A percentile compares a stretch with the other conserved stretches of the same genome.
These are phyloP conservation scores for Thelonectria rubi DNA, from an alignment of 2,329 filamentous ascomycete genomes.

Conservation along the genomic window DNA sequence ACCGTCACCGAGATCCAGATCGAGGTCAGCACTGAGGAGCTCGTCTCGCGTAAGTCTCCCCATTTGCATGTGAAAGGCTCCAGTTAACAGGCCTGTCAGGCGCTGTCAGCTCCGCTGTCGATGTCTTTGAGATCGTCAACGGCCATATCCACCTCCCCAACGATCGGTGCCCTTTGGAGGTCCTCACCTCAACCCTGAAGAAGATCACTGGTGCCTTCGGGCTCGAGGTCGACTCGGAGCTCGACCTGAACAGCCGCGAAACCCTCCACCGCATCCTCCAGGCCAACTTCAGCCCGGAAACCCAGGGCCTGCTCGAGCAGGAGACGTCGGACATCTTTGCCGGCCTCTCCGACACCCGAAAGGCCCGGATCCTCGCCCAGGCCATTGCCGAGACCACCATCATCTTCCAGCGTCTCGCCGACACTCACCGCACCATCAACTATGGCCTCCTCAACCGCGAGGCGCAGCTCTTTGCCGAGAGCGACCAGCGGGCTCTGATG, in stretches of 20 bases:
- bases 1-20: constrained; percentile 33
- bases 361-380: constrained; percentile 39
- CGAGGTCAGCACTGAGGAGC: constrained; percentile 22
- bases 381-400: constrained; percentile 39
- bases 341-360: constrained; percentile 36
- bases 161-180: constrained; percentile 39
- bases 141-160: constrained; percentile 37
- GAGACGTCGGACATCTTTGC: constrained; percentile 42
- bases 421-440: constrained; percentile 35
- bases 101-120: constrained; percentile 36
- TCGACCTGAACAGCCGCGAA: constrained; percentile 38
- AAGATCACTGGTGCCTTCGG: constrained; percentile 37
- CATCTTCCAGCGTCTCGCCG: constrained; percentile 39
- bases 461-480: constrained; percentile 41
- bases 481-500: constrained; percentile 41
- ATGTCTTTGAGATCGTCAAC: constrained; percentile 37
- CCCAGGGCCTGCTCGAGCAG: constrained; percentile 38
- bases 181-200: constrained; percentile 35
- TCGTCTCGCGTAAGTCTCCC: constrained; percentile 27
- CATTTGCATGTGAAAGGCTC: not conserved
- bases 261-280: constrained; percentile 42
- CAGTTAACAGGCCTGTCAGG: constrained; percentile 31
- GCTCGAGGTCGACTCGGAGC: constrained; percentile 35
- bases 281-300: constrained; percentile 42
- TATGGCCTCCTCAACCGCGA: constrained; percentile 41